These are phyloP conservation scores for Phialemonium atrogriseum DNA, from an alignment of 2,329 filamentous ascomycete genomes.

Conservation along the genomic window DNA sequence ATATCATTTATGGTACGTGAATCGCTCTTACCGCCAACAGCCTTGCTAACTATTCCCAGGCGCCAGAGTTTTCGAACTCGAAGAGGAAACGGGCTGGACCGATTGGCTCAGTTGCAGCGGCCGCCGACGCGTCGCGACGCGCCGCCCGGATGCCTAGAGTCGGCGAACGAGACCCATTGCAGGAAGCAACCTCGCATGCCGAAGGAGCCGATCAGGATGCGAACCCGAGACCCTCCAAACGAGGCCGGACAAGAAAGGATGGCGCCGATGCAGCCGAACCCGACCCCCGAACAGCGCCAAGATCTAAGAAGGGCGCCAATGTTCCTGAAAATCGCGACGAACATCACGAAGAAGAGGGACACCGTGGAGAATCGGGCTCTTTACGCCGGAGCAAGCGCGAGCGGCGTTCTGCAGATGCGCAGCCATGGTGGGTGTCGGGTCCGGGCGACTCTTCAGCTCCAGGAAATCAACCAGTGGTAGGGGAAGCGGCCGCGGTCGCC, in stretches of 20 bases:
- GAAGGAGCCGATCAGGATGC: conserved; percentile 2
- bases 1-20: conserved; percentile 12
- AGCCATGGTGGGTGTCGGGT: conserved; percentile 6
- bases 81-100: conserved; percentile 27
- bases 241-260: conserved; percentile 7
- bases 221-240: conserved; percentile 10
- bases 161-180: neutral
- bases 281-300: neutral
- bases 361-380: neutral
- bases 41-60: conserved; percentile 11
- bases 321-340: conserved; percentile 1
- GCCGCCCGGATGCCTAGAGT: neutral
- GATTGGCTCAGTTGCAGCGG: conserved; percentile 13
- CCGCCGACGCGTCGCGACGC: conserved; percentile 14
- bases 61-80: conserved; percentile 16
- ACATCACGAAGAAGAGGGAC: neutral
- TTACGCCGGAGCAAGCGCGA: conserved; percentile 11
- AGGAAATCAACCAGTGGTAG: neutral
- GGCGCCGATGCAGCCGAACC: neutral
- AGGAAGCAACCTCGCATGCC: neutral
- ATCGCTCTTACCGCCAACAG: neutral
- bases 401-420: conserved; percentile 9
- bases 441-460: conserved; percentile 1
- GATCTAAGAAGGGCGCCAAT: neutral
- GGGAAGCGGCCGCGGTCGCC: neutral